phyloP scores from a whole-genome alignment of 2,329 filamentous ascomycete genomes.

The Beauveria pseudobassiana region DNA sequence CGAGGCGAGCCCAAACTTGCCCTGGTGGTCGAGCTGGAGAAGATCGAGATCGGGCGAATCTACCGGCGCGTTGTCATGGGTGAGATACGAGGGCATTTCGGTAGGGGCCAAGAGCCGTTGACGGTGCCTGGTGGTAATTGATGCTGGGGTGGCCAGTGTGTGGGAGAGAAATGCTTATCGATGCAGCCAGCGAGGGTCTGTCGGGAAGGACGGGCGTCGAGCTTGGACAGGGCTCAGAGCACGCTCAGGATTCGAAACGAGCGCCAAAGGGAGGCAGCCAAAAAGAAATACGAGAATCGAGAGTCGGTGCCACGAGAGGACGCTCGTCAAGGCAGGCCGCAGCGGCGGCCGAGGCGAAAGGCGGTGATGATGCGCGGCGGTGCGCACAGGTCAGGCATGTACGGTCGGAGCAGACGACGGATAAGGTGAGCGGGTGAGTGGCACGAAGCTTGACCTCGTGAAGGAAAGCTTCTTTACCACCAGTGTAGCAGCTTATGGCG shows the following conservation, averaged over 20 bases:
- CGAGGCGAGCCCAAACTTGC: conserved; percentile 27
- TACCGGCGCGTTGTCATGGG: conserved; percentile 36
- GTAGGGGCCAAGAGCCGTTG: neutral
- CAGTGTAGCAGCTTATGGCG: neutral
- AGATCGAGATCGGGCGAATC: conserved; percentile 35
- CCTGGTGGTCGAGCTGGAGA: conserved; percentile 35
- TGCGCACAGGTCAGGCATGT: conserved; percentile 6
- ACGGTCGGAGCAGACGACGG: conserved; percentile 4
- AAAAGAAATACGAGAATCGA: neutral
- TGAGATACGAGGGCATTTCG: conserved; percentile 49
- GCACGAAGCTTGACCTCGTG: neutral
- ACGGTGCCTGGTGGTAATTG: neutral
- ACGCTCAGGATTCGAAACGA: neutral
- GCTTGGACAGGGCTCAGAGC: neutral
- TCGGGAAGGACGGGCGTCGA: neutral
- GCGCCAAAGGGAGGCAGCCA: neutral
- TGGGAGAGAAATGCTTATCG: neutral
- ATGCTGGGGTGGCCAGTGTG: neutral
- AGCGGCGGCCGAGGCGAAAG: conserved; percentile 2
- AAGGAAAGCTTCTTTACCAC: neutral
- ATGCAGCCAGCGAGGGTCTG: neutral
- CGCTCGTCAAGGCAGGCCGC: conserved; percentile 2
- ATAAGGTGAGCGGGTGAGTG: neutral
- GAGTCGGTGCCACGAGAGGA: conserved; percentile 1
- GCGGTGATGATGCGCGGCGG: conserved; percentile 6